Base-by-base conservation (phyloP, 129 eudicot species). In the Artemisia argyi region DNA sequence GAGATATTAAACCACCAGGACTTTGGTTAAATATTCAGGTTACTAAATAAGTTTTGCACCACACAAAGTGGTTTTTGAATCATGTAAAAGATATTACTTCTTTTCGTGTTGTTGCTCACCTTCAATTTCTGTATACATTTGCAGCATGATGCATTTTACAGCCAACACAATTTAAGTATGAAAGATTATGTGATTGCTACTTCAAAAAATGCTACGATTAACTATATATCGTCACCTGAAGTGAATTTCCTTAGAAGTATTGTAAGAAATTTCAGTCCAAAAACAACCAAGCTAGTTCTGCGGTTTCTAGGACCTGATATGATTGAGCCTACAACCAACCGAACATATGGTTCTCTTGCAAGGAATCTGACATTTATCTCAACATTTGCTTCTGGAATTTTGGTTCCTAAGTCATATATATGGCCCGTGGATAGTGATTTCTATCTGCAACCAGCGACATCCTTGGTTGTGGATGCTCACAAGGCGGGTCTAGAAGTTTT, bases 391-490 rank as follows among this genome's bases (percentile, higher is more conserved):
- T 73, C 85, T 42, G 99, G 88, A 20, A 90, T 95, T 79, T 68
- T 95, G 24, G 97, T 94, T 44, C 98, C 98, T n/a, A 94, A 94
- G 75, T 9, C 58, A 14, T 88, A 87, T 73, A 93, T 93, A 65
- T 87, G 91, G 89, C 98, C 89, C 0, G 69, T 80, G 47, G 90
- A 73, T 18, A 46, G 12, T 17, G 74, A 73, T 47, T 50, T n/a
- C 0, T 90, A 93, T 76, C 62, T 93, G 74, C 87, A 20, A 64
- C 84, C 86, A 0, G 61, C 83, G 52, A 90, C 96, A 20, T 53
- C 96, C 22, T 61, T 90, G 55, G 99, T 95, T 7, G 18, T 20
- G 4, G 97, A 95, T 85, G 99, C 99, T 88, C 99, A 90, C 67
- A 81, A 55, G 39, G 85, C 65, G 30, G 94, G 91, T 53, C 80